Base-by-base conservation (phyloP, 768 basidiomycete genomes). In the Strobilomyces confusus region DNA sequence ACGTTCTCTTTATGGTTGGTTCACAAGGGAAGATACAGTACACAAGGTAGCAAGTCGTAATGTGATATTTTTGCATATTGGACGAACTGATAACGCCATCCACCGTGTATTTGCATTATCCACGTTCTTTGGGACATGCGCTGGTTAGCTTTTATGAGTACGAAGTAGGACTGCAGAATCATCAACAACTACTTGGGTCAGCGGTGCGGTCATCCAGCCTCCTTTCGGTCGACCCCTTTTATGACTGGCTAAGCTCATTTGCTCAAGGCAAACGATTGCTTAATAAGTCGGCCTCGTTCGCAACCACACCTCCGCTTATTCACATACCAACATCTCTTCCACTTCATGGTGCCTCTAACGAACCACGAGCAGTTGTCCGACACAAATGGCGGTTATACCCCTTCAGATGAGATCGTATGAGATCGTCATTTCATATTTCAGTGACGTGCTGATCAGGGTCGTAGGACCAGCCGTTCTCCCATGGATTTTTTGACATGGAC, bases 21-120 rank as follows among this genome's bases (percentile, higher is more conserved):
- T 45, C 36, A 48, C 33, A 43, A 54, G n/a, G 36, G 52, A 58
- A 59, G 58, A 58, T 63, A 65, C 51, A 49, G 57, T 66, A 68
- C 60, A 60, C 49, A 66, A 66, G 55, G 57, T 58, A 58, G 63
- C 12, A 50, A 63, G 54, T 58, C 48, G 61, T 66, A 65, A 68
- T 66, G 60, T 59, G 61, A 66, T 66, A 66, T 63, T 65, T n/a
- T 11, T 68, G 62, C 61, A 52, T 65, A 58, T 60, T 57, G 63
- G 63, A 67, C 57, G 57, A 51, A 49, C 66, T 61, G 61, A 66
- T 61, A 63, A 50, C 42, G 55, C 29, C 55, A 55, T 40, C 51
- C 49, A 49, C 26, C 64, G 52, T 62, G 62, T 65, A 58, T 58
- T 55, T 56, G 63, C 56, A 44, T 48, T 56, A 67, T 58, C 61